These are phyloP conservation scores for Clitopilus hobsonii DNA, from an alignment of 768 basidiomycete genomes.

Conservation along the genomic window DNA sequence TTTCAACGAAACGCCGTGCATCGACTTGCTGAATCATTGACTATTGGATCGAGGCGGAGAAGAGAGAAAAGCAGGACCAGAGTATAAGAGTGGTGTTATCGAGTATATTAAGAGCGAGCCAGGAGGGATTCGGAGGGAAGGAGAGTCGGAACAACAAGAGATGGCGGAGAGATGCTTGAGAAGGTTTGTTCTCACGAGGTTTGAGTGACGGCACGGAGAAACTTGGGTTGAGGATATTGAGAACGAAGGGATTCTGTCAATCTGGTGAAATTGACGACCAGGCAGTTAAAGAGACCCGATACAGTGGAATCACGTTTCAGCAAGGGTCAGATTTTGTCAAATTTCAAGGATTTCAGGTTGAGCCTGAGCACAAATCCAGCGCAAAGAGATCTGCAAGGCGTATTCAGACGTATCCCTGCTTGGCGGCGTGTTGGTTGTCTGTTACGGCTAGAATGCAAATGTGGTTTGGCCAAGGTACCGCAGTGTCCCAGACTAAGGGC, in stretches of 20 bases:
- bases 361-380: background rate
- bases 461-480: background rate
- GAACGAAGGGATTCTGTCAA: background rate
- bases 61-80: slow-evolving; percentile 8
- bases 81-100: slow-evolving; percentile 10
- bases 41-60: slow-evolving; percentile 4
- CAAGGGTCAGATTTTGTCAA: slow-evolving; percentile 6
- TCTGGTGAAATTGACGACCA: slow-evolving; percentile 7
- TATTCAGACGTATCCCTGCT: background rate
- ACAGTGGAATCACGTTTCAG: slow-evolving; percentile 34
- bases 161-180: slow-evolving; percentile 11
- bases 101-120: slow-evolving; percentile 7
- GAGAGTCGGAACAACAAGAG: slow-evolving; percentile 3
- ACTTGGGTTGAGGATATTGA: background rate
- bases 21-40: slow-evolving; percentile 68
- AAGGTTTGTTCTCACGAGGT: slow-evolving; percentile 16
- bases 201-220: slow-evolving; percentile 3
- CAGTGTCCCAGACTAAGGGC: background rate
- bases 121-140: slow-evolving; percentile 11
- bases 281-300: slow-evolving; percentile 27
- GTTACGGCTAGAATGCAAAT: background rate
- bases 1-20: slow-evolving; percentile 33
- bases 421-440: background rate
- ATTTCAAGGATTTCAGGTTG: background rate
- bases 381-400: background rate